Conservation (phyloP, 257 asterid species). For the Nicotiana tabacum region DNA sequence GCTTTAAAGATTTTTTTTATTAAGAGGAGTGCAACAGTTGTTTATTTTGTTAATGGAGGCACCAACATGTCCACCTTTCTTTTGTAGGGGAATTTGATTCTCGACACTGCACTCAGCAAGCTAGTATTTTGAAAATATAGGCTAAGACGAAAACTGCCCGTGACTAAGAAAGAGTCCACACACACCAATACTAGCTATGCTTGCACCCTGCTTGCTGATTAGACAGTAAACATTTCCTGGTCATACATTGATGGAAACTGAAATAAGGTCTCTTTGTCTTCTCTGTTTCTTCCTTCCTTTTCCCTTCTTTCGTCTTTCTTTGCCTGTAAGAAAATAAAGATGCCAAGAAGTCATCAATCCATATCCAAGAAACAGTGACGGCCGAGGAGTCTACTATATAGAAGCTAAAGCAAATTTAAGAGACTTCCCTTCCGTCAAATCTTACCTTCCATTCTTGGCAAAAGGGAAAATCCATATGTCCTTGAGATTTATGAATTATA, state of each 20-base stretch:
- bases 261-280: neutral
- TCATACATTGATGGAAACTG: neutral
- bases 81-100: no score
- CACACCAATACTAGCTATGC: neutral
- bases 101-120: no score
- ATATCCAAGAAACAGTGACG: neutral
- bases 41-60: no score
- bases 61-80: no score
- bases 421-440: neutral
- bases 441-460: neutral
- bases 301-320: neutral
- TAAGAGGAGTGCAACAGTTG: no score
- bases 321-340: neutral
- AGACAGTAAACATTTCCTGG: neutral
- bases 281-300: neutral
- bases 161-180: no score
- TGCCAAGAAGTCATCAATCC: neutral
- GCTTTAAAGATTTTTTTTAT: no score
- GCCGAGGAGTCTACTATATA: neutral
- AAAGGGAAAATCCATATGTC: neutral
- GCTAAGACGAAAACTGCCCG: no score
- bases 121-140: no score
- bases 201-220: neutral
- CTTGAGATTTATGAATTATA: neutral
- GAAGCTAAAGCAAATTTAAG: neutral